phyloP scores from a whole-genome alignment of 2,329 filamentous ascomycete genomes.

The Cercospora canescens region DNA sequence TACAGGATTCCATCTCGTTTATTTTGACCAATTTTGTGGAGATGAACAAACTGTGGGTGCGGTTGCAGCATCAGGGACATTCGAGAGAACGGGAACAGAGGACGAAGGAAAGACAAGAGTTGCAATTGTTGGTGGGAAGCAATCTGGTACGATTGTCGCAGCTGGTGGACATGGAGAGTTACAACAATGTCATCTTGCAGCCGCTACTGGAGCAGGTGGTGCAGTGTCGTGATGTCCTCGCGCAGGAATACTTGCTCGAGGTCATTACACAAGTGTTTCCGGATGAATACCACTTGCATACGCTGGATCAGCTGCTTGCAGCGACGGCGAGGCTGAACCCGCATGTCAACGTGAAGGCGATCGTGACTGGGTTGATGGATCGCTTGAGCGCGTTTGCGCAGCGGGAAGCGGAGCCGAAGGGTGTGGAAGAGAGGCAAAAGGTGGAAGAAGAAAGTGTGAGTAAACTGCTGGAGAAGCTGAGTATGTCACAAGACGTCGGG shows the following conservation, averaged over 20 bases:
- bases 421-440: constrained; percentile 70
- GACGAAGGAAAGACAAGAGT: constrained; percentile 90
- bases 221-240: constrained; percentile 93
- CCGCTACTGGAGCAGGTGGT: constrained; percentile 95
- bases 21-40: constrained; percentile 98
- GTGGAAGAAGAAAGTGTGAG: constrained; percentile 81
- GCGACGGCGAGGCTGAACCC: constrained; percentile 92
- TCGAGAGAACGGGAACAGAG: constrained; percentile 91
- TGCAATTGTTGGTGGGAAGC: constrained; percentile 93
- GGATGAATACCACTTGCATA: constrained; percentile 97
- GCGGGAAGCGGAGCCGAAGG: constrained; percentile 73
- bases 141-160: constrained; percentile 95
- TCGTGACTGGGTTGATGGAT: constrained; percentile 98
- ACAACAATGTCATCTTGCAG: constrained; percentile 85
- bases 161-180: constrained; percentile 89
- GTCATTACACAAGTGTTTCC: constrained; percentile 99
- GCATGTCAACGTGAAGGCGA: constrained; percentile 96
- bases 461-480: constrained; percentile 75
- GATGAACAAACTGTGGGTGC: constrained; percentile 99
- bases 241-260: constrained; percentile 95
- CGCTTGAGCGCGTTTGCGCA: constrained; percentile 92
- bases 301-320: constrained; percentile 89
- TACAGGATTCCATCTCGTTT: constrained; percentile 97
- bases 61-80: constrained; percentile 94
- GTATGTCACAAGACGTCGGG: constrained; percentile 60